Evolutionary conservation across 225 moss, liverwort and hornwort species (phyloP).

Genomic region (Pseudoscleropodium purum): DNA sequence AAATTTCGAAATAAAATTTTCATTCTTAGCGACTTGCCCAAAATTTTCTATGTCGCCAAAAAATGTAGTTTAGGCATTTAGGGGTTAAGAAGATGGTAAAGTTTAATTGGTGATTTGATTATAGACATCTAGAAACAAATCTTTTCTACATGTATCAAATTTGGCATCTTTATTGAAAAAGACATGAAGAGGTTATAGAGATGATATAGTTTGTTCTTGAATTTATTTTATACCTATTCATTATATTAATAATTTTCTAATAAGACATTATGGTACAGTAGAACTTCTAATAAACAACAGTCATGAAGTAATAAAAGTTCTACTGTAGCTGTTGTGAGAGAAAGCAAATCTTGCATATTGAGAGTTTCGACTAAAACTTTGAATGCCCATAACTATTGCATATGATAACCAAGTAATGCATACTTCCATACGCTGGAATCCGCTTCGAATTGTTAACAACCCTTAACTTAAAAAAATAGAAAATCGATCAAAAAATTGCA

Average conservation of each 20-base stretch:
- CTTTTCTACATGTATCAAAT: background rate
- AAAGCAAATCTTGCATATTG: background rate
- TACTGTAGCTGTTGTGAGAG: background rate
- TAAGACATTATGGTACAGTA: background rate
- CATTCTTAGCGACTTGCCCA: too few relatives aligned
- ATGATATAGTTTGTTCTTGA: background rate
- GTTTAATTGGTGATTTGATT: too few relatives aligned
- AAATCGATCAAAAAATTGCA: background rate
- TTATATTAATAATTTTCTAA: background rate
- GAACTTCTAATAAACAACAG: background rate
- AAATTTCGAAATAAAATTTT: too few relatives aligned
- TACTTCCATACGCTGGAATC: background rate
- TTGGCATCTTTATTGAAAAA: background rate
- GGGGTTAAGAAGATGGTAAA: background rate
- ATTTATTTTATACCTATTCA: background rate
- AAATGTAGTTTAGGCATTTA: too few relatives aligned
- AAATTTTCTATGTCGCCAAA: too few relatives aligned
- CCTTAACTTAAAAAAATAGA: too few relatives aligned
- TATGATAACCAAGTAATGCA: background rate
- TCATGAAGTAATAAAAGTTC: too few relatives aligned
- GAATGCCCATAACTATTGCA: background rate
- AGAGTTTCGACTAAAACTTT: background rate
- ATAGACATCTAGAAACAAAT: background rate
- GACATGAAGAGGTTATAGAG: fast-evolving
- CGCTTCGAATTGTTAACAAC: background rate